Base-by-base conservation (phyloP, 164 flowering plant species). In the Vitis cinerea region DNA sequence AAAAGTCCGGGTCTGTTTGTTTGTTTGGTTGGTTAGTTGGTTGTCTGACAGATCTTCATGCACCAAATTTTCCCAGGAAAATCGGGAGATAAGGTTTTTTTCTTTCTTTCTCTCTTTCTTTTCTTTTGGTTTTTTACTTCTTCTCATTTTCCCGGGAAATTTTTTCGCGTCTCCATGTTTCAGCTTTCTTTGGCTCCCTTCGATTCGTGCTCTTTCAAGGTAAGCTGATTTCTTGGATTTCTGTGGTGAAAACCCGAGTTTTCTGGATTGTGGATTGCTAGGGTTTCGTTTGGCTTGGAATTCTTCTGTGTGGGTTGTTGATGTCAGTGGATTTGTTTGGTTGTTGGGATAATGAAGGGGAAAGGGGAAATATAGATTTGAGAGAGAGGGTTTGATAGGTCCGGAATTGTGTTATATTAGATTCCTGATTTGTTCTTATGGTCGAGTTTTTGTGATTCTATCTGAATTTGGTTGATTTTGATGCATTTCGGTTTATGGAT, bases 401-500 rank as follows among this genome's bases (percentile, higher is more conserved):
- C n/a, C 55, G 2, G 13, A 17, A 53, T 6, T 48, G 16, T 51
- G 54, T 65, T 17, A 8, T 11, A 12, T 53, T 12, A 14, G 15
- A 8, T 50, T 65, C n/a, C 52, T 59, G 9, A 8, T 2, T 58
- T 23, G 61, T 66, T 67, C n/a, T 8, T 63, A 16, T 8, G 16
- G 59, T 58, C 69, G 10, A 8, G 14, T 19, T 54, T 68, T 54
- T 64, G 51, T 57, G 31, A 13, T 65, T 74, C 47, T 31, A 15
- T 65, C 17, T 61, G 8, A 53, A 29, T 64, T 70, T 66, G 58
- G 49, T 65, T 50, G 64, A 12, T 44, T 55, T 80, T 75, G 72
- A 19, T 84, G 81, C 71, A 15, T 14, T 27, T 61, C 58, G 56
- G 53, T 61, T 14, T 47, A 89, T 90, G 96, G 90, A 83, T 65